These are phyloP conservation scores for Diutina neorugosa DNA, from an alignment of 1,139 yeast genomes.

Conservation along the genomic window DNA sequence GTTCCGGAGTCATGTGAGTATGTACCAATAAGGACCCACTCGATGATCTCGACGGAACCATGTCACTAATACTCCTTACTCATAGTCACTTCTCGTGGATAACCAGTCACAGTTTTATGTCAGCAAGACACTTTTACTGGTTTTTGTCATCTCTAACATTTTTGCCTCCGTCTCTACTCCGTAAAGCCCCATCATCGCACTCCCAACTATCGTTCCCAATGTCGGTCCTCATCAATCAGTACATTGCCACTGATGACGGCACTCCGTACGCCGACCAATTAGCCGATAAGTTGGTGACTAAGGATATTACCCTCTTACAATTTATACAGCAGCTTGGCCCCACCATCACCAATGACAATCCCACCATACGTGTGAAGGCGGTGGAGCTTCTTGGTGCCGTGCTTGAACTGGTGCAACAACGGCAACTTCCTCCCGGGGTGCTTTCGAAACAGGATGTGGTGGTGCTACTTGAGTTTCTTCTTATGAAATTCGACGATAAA, in stretches of 20 bases:
- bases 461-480: conserved; percentile 55
- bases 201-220: not conserved
- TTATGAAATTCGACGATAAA: conserved; percentile 57
- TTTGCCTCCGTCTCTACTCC: not conserved
- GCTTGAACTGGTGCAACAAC: not conserved
- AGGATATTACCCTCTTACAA: not conserved
- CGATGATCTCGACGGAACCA: too few relatives aligned
- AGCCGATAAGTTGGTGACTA: not conserved
- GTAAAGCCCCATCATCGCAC: not conserved
- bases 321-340: not conserved
- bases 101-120: too few relatives aligned
- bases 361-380: not conserved
- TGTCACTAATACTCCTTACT: too few relatives aligned
- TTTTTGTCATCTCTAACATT: not conserved
- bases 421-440: not conserved
- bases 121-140: too few relatives aligned
- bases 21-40: too few relatives aligned
- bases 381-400: not conserved
- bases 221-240: not conserved
- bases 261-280: not conserved
- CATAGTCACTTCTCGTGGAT: too few relatives aligned
- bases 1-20: not conserved
- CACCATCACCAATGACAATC: not conserved
- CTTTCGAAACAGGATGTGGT: conserved; percentile 51
- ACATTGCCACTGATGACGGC: not conserved